These are phyloP conservation scores for Cudoniella acicularis DNA, from an alignment of 495 filamentous ascomycete species.

Conservation along the genomic window DNA sequence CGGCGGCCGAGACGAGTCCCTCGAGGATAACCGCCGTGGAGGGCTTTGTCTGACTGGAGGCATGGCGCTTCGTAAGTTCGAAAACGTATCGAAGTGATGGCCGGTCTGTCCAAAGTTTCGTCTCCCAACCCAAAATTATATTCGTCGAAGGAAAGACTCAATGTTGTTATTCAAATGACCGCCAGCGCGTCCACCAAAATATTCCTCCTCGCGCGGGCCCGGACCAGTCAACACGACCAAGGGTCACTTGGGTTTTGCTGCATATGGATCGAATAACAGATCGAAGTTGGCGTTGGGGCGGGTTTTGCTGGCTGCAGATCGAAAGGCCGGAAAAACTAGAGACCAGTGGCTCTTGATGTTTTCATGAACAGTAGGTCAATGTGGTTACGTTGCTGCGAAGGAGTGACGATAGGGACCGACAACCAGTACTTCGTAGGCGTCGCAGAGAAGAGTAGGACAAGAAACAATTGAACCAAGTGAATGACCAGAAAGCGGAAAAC, in stretches of 20 bases:
- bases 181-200: constrained; percentile 17
- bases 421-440: constrained; percentile 77
- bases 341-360: constrained; percentile 5
- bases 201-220: neutral
- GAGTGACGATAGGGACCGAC: constrained; percentile 65
- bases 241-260: neutral
- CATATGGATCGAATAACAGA: constrained; percentile 14
- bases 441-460: neutral
- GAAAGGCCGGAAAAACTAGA: constrained; percentile 6
- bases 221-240: constrained; percentile 17
- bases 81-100: neutral
- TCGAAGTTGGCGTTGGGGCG: neutral
- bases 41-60: neutral
- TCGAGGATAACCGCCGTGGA: constrained; percentile 6
- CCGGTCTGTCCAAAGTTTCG: neutral
- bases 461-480: constrained; percentile 16
- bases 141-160: neutral
- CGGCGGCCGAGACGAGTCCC: neutral
- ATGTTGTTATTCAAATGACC: constrained; percentile 10
- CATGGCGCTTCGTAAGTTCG: constrained; percentile 3
- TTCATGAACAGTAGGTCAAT: constrained; percentile 10
- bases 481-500: constrained; percentile 8
- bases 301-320: neutral
- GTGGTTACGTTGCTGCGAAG: constrained; percentile 1
- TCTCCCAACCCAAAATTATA: constrained; percentile 4